A percentile compares a stretch with the other conserved stretches of the same genome.
Conservation (phyloP, 192 early-diverging fungal species). For the Coemansia aciculifera region DNA sequence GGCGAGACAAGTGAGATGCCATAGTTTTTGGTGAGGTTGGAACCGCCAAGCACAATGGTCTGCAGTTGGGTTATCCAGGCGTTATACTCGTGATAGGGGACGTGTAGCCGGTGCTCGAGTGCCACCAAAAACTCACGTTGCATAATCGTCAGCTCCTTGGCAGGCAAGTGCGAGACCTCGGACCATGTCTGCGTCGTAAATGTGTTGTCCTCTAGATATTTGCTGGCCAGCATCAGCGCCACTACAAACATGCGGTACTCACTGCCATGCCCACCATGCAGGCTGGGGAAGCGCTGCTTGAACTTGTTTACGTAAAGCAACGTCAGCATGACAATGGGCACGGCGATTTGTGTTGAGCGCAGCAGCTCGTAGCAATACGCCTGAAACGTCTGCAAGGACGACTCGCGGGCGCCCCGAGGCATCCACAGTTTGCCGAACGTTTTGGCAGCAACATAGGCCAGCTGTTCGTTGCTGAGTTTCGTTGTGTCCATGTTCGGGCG, state of each 20-base stretch:
- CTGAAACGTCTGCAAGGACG: conserved; percentile 42
- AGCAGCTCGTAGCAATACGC: conserved; percentile 53
- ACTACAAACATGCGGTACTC: conserved; percentile 83
- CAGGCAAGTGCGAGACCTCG: conserved; percentile 77
- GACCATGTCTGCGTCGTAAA: conserved; percentile 91
- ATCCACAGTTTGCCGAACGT: conserved; percentile 49
- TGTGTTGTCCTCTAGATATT: conserved; percentile 86
- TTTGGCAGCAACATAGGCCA: conserved; percentile 44
- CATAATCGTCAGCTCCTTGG: conserved; percentile 80
- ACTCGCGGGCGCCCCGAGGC: conserved; percentile 30
- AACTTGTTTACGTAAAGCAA: conserved; percentile 51
- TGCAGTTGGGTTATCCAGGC: conserved; percentile 62
- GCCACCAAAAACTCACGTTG: conserved; percentile 84
- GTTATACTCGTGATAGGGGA: conserved; percentile 67
- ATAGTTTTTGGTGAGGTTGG: conserved; percentile 7
- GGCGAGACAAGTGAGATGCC: conserved; percentile 15
- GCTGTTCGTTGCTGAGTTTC: conserved; percentile 46
- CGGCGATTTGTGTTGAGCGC: conserved; percentile 51
- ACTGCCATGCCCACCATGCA: conserved; percentile 60
- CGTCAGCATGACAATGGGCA: conserved; percentile 54
- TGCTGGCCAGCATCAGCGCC: conserved; percentile 84
- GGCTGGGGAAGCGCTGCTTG: conserved; percentile 34
- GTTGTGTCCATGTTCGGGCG: conserved; percentile 22
- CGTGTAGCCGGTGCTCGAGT: conserved; percentile 73
- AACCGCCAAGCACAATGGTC: conserved; percentile 34